phyloP scores from a whole-genome alignment of 352 stramenopile genomes.

The Phytophthora sp. region DNA sequence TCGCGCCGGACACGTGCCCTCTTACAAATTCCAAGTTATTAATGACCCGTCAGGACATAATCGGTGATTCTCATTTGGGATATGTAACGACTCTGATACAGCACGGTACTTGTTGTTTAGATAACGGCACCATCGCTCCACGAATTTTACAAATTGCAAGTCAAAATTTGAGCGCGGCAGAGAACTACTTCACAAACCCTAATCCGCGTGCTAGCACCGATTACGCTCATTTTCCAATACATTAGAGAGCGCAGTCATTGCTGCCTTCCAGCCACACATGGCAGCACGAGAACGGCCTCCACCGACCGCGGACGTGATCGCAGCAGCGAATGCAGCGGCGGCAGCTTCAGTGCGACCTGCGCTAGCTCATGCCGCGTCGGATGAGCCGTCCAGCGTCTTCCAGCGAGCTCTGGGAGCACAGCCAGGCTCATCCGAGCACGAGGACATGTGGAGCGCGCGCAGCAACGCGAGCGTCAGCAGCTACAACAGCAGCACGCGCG shows the following conservation, averaged over 20 bases:
- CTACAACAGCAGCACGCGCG: constrained; percentile 55
- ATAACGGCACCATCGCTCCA: no score
- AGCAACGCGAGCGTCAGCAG: constrained; percentile 63
- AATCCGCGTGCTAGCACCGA: constrained; percentile 17
- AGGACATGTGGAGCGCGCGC: constrained; percentile 40
- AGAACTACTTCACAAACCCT: constrained; percentile 9
- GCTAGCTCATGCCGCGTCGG: constrained; percentile 2
- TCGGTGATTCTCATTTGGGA: neutral
- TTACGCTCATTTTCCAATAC: constrained; percentile 29
- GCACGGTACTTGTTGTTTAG: no score
- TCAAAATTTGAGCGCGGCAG: constrained; percentile 6
- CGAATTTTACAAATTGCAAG: constrained; percentile 9
- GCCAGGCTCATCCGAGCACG: constrained; percentile 21
- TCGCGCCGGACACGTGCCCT: no score
- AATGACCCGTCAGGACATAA: constrained; percentile 14
- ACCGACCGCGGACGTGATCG: constrained; percentile 30
- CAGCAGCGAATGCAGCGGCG: constrained; percentile 32
- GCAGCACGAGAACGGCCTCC: constrained; percentile 8
- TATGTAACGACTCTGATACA: neutral
- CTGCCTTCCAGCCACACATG: no score
- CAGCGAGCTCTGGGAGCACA: constrained; percentile 6
- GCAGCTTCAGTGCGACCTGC: constrained; percentile 22
- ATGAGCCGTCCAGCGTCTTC: neutral
- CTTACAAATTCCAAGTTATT: no score
- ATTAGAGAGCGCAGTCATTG: constrained; percentile 10